A percentile compares a stretch with the other conserved stretches of the same genome.
These are phyloP conservation scores for Medicago ruthenica DNA, from an alignment of 306 rosid species.

Conservation along the genomic window DNA sequence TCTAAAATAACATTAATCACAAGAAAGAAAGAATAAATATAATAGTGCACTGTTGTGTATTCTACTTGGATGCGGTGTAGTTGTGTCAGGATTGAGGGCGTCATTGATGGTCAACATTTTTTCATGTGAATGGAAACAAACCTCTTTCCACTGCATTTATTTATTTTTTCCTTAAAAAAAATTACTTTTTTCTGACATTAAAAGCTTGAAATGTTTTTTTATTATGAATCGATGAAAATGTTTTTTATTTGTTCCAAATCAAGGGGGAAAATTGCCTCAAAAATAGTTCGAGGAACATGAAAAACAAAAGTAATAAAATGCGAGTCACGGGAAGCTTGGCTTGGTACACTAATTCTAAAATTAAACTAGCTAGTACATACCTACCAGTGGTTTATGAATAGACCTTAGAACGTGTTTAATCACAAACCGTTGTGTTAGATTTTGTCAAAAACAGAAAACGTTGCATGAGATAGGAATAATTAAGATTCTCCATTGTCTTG, in stretches of 20 bases:
- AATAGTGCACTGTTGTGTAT: background rate
- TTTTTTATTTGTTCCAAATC: background rate
- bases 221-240: no score
- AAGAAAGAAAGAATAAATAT: conserved; percentile 6
- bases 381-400: background rate
- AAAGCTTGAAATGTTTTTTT: background rate
- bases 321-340: conserved; percentile 18
- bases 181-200: background rate
- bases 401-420: background rate
- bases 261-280: background rate
- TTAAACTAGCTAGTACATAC: no score
- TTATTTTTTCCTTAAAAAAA: no score
- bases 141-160: no score
- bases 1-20: background rate
- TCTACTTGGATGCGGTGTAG: conserved; percentile 2
- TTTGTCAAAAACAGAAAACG: background rate
- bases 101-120: background rate
- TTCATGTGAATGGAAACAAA: background rate
- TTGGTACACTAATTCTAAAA: no score
- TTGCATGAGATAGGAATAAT: background rate
- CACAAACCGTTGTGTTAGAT: conserved; percentile 25
- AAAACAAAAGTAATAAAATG: conserved; percentile 2
- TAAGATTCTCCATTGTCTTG: background rate
- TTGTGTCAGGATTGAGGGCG: conserved; percentile 1
- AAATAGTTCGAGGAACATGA: no score